These are phyloP conservation scores for Yarrowia keelungensis DNA, from an alignment of 805 yeast genomes.

Conservation along the genomic window DNA sequence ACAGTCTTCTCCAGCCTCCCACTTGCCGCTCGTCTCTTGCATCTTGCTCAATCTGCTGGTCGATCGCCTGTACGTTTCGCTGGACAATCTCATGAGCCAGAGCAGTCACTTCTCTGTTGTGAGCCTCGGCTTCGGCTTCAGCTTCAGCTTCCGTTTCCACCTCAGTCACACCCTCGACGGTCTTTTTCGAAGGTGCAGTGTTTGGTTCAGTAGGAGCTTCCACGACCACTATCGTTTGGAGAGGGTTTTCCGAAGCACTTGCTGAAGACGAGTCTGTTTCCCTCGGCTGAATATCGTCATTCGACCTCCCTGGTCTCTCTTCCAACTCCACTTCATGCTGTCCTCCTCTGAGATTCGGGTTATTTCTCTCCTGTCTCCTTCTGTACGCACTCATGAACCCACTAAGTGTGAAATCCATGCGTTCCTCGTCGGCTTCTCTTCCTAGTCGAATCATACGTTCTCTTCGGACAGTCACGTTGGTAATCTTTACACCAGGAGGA, in stretches of 20 bases:
- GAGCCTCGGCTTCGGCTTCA: not conserved
- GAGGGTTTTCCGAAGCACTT: too few species aligned
- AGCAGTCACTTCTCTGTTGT: conserved; percentile 5
- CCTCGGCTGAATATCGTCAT: not conserved
- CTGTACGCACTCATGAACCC: conserved; percentile 9
- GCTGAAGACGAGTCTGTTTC: too few species aligned
- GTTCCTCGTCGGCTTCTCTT: not conserved
- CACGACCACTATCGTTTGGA: not conserved
- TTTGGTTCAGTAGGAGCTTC: not conserved
- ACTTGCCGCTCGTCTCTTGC: conserved; percentile 14
- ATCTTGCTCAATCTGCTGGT: conserved; percentile 27
- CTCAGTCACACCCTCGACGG: not conserved
- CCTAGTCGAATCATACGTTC: conserved; percentile 36
- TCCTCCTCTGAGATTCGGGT: conserved; percentile 6
- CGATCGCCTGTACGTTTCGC: conserved; percentile 35
- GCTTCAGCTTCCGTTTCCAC: not conserved
- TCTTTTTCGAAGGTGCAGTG: not conserved
- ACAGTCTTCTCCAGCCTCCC: conserved; percentile 6
- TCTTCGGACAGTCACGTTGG: conserved; percentile 37
- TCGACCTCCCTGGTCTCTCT: not conserved
- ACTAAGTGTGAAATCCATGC: not conserved
- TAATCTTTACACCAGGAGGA: conserved; percentile 36
- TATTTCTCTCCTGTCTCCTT: conserved; percentile 18
- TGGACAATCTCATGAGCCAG: conserved; percentile 30
- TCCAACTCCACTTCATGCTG: conserved; percentile 1